A percentile compares a stretch with the other conserved stretches of the same genome.
Conservation (phyloP, 495 filamentous ascomycete species). For the Aspergillus bridgeri region DNA sequence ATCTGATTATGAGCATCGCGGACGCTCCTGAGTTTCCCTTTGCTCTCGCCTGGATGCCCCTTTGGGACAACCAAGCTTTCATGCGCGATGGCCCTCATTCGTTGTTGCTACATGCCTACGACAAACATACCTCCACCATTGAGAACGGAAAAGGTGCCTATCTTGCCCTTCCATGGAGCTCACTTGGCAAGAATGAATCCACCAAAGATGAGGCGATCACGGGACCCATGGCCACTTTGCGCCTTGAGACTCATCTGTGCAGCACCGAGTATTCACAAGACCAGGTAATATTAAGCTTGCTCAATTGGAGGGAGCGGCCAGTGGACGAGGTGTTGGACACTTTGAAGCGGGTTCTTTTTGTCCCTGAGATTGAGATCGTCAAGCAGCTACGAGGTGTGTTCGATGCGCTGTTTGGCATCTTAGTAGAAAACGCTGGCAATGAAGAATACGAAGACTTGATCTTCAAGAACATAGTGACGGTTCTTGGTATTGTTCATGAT, state of each 20-base stretch:
- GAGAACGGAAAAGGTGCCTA: conserved; percentile 73
- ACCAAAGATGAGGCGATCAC: conserved; percentile 70
- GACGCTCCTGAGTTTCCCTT: conserved; percentile 83
- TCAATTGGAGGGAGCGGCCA: conserved; percentile 79
- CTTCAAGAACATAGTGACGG: conserved; percentile 83
- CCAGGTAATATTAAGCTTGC: conserved; percentile 74
- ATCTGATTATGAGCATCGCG: conserved; percentile 85
- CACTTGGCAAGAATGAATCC: conserved; percentile 59
- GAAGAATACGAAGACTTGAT: conserved; percentile 91
- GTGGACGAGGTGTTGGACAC: conserved; percentile 66
- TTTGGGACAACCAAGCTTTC: conserved; percentile 92
- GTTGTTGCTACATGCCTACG: conserved; percentile 80
- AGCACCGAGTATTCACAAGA: conserved; percentile 96
- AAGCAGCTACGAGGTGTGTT: conserved; percentile 89
- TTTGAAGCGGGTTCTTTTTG: conserved; percentile 81
- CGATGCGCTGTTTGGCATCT: conserved; percentile 84
- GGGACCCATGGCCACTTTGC: conserved; percentile 70
- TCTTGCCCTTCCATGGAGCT: conserved; percentile 73
- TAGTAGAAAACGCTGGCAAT: conserved; percentile 82
- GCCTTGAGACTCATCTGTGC: conserved; percentile 84
- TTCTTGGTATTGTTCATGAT: conserved; percentile 92
- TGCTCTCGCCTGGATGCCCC: conserved; percentile 85
- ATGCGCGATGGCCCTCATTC: conserved; percentile 81
- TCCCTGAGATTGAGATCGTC: conserved; percentile 95
- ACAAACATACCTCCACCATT: conserved; percentile 72